Evolutionary conservation across 2,329 filamentous ascomycete species (phyloP).

Genomic region (Teratosphaeria viscida): DNA sequence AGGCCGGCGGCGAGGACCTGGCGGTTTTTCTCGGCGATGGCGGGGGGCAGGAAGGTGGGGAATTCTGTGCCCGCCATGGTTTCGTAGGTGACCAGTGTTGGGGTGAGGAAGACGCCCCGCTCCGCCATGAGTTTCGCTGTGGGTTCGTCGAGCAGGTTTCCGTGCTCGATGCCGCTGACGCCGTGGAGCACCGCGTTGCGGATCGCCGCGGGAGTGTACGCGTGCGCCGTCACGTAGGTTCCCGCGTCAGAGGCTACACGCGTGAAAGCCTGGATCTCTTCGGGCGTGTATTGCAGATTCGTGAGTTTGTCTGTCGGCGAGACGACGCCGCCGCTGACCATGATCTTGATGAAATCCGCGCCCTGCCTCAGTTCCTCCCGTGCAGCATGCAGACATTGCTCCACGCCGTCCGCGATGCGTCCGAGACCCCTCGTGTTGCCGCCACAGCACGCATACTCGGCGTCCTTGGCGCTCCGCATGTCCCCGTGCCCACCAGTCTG

Average conservation of each 20-base stretch:
- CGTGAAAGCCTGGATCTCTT: slow-evolving; percentile 46
- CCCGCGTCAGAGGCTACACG: slow-evolving; percentile 39
- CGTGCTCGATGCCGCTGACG: slow-evolving; percentile 48
- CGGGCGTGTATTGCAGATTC: slow-evolving; percentile 46
- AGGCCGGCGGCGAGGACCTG: slow-evolving; percentile 41
- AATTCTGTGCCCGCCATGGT: slow-evolving; percentile 38
- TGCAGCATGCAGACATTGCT: slow-evolving; percentile 42
- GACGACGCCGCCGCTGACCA: slow-evolving; percentile 48
- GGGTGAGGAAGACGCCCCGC: slow-evolving; percentile 41
- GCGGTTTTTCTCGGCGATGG: slow-evolving; percentile 40
- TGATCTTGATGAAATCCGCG: slow-evolving; percentile 54
- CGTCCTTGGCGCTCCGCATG: slow-evolving; percentile 36
- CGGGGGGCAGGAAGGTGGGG: slow-evolving; percentile 33
- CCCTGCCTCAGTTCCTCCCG: slow-evolving; percentile 47
- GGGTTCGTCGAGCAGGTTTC: slow-evolving; percentile 51
- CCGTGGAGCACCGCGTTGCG: slow-evolving; percentile 46
- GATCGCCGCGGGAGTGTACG: slow-evolving; percentile 47
- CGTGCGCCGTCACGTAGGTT: slow-evolving; percentile 49
- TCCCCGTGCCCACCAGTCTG: slow-evolving; percentile 52
- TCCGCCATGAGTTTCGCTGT: slow-evolving; percentile 41
- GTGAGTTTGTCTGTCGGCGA: slow-evolving; percentile 45
- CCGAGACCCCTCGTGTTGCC: slow-evolving; percentile 33
- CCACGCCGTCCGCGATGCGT: slow-evolving; percentile 44
- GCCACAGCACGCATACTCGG: slow-evolving; percentile 38
- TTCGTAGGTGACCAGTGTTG: slow-evolving; percentile 43